Evolutionary conservation across 805 yeast genomes (phyloP).

Genomic region (Saturnispora kantuleensis): DNA sequence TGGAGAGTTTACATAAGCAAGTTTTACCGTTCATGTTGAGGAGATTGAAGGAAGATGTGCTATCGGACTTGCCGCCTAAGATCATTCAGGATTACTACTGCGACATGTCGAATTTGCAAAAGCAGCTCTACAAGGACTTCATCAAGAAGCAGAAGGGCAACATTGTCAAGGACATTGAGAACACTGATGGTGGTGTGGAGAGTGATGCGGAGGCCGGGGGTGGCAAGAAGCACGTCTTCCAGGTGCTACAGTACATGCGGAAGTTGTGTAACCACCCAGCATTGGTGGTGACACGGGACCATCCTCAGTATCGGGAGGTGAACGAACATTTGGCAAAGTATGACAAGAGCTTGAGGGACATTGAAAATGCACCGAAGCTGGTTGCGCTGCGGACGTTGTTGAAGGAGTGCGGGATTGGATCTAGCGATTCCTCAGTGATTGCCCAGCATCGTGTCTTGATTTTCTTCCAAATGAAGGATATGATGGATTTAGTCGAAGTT

Average conservation of each 20-base stretch:
- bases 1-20: slow-evolving; percentile 93
- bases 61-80: slow-evolving; percentile 94
- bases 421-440: slow-evolving; percentile 43
- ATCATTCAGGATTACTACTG: slow-evolving; percentile 97
- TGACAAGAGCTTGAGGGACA: slow-evolving; percentile 53
- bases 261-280: slow-evolving; percentile 96
- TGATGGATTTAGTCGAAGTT: slow-evolving; percentile 93
- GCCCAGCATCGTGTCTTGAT: slow-evolving; percentile 93
- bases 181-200: slow-evolving; percentile 15
- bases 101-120: slow-evolving; percentile 85
- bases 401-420: slow-evolving; percentile 88
- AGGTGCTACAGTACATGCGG: slow-evolving; percentile 94
- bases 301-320: slow-evolving; percentile 74
- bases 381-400: slow-evolving; percentile 70
- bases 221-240: slow-evolving; percentile 86
- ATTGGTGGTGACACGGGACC: slow-evolving; percentile 69
- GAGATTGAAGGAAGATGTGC: slow-evolving; percentile 90
- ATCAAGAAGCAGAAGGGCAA: slow-evolving; percentile 71
- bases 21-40: slow-evolving; percentile 94
- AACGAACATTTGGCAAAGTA: slow-evolving; percentile 47
- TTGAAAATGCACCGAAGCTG: slow-evolving; percentile 85
- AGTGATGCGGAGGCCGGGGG: slow-evolving; percentile 15
- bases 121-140: slow-evolving; percentile 79
- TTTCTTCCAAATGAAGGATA: slow-evolving; percentile 93
- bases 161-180: slow-evolving; percentile 55